Evolutionary conservation across 345 rosid species (phyloP).

Genomic region (Salix viminalis): DNA sequence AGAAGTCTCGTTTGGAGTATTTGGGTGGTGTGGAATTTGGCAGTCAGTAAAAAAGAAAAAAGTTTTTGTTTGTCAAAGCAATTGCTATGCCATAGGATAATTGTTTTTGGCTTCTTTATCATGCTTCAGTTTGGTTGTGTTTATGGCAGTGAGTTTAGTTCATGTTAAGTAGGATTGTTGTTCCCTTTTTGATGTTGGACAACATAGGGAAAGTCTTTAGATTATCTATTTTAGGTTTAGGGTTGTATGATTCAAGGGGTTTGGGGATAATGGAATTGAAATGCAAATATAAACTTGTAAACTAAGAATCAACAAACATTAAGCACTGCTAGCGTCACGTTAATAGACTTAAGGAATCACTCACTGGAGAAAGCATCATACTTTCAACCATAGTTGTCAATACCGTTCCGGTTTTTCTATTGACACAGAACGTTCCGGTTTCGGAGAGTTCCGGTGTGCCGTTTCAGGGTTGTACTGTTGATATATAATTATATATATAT

Average conservation of each 20-base stretch:
- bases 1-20: neutral
- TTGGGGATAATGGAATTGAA: neutral
- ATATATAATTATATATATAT: too few species aligned
- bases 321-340: neutral
- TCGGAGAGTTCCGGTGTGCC: too few species aligned
- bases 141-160: neutral
- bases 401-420: too few species aligned
- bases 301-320: neutral
- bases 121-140: neutral
- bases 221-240: neutral
- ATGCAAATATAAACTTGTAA: neutral
- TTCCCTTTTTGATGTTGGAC: neutral
- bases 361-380: neutral
- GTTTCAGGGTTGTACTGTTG: too few species aligned
- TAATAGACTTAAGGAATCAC: neutral
- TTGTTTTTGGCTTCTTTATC: neutral
- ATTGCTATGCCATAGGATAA: neutral
- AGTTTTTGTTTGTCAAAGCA: neutral
- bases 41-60: neutral
- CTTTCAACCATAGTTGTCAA: too few species aligned
- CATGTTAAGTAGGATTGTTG: neutral
- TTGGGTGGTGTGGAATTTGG: neutral
- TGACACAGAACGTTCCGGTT: too few species aligned
- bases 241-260: neutral
- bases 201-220: too few species aligned